Evolutionary conservation across 1,284 basidiomycete species (phyloP).

Genomic region (Fistulina hepatica): DNA sequence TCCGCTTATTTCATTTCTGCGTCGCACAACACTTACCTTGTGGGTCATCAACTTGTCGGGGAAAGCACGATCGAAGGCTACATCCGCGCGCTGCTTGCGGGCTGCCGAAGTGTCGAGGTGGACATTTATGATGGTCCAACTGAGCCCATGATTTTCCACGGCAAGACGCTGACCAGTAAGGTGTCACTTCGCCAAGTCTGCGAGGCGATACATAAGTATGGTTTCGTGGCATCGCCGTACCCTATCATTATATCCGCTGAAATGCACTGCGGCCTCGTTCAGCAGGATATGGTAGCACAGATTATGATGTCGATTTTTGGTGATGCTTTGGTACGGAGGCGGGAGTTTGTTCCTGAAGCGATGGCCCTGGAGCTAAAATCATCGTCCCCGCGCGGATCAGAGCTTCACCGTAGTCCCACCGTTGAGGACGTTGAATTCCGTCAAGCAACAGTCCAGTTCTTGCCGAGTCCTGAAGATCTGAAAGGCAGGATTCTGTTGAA

Average conservation of each 20-base stretch:
- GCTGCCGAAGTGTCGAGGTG: constrained; percentile 91
- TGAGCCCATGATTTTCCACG: constrained; percentile 82
- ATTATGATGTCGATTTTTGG: constrained; percentile 83
- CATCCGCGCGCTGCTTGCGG: constrained; percentile 82
- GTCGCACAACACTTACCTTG: constrained; percentile 96
- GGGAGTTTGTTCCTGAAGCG: too few relatives aligned
- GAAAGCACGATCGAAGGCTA: constrained; percentile 94
- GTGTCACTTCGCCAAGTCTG: constrained; percentile 81
- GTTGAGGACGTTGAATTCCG: too few relatives aligned
- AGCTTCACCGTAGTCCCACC: too few relatives aligned
- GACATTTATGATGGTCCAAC: constrained; percentile 87
- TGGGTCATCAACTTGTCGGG: constrained; percentile 90
- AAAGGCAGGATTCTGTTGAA: constrained; percentile 80
- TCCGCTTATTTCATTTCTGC: constrained; percentile 89
- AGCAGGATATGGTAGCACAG: constrained; percentile 74
- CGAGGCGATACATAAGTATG: constrained; percentile 82
- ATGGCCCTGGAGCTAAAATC: too few relatives aligned
- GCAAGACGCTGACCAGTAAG: constrained; percentile 81
- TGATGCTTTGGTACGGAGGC: constrained; percentile 54
- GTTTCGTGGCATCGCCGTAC: constrained; percentile 86
- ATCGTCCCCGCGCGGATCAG: too few relatives aligned
- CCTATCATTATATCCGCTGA: constrained; percentile 93
- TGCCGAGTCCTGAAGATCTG: constrained; percentile 86
- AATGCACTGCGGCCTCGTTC: constrained; percentile 74
- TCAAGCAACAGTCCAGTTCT: constrained; percentile 34